Percentiles rank a stretch among this genome's conserved stretches.
Conservation (phyloP, 2,329 filamentous ascomycete genomes). For the Aschersonia sp. region DNA sequence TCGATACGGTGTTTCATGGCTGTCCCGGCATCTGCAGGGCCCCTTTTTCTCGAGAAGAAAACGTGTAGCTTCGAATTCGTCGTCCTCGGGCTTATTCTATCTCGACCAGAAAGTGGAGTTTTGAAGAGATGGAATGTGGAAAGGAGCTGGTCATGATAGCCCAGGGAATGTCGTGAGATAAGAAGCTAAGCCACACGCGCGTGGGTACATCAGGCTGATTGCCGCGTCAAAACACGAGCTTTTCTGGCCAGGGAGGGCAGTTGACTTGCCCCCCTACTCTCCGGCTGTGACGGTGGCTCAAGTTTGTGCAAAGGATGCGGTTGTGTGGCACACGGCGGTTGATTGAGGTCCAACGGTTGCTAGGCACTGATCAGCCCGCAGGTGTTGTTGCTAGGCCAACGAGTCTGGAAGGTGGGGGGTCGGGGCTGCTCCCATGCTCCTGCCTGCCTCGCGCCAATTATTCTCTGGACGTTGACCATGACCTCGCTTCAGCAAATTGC, state of each 20-base stretch:
- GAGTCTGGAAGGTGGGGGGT: not conserved
- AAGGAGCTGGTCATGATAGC: not conserved
- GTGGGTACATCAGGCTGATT: not conserved
- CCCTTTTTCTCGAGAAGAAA: slow-evolving; percentile 22
- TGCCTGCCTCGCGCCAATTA: not conserved
- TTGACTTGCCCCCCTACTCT: not conserved
- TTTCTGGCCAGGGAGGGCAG: not conserved
- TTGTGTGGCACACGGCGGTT: slow-evolving; percentile 15
- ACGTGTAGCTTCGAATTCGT: slow-evolving; percentile 31
- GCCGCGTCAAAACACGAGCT: no score
- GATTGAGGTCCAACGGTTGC: slow-evolving; percentile 11
- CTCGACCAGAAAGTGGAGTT: slow-evolving; percentile 7
- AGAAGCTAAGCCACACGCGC: not conserved
- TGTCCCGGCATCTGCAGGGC: slow-evolving; percentile 5
- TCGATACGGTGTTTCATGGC: slow-evolving; percentile 3
- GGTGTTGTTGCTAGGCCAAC: not conserved
- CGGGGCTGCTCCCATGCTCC: not conserved
- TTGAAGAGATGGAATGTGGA: not conserved
- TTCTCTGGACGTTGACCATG: not conserved
- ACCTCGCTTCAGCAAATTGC: not conserved
- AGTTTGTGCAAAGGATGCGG: slow-evolving; percentile 2
- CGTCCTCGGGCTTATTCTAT: slow-evolving; percentile 16
- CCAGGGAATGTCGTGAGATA: not conserved
- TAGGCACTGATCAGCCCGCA: not conserved
- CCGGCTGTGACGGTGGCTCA: not conserved